phyloP scores from a whole-genome alignment of 768 basidiomycete species.

The Lactarius evosmus region DNA sequence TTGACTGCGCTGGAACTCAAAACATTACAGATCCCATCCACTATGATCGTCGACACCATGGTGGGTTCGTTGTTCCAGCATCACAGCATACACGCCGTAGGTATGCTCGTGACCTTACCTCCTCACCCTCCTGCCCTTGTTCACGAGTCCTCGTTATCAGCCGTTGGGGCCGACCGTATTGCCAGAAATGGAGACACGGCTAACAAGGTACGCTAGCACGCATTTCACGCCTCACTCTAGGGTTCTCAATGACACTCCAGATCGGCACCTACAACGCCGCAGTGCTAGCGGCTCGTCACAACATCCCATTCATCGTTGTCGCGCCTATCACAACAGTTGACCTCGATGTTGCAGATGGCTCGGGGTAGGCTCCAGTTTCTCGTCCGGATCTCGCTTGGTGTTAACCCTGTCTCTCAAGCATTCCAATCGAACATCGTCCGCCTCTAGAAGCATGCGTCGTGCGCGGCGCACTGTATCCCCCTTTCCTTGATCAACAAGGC shows the following conservation, averaged over 20 bases:
- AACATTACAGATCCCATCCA: constrained; percentile 76
- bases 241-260: constrained; percentile 29
- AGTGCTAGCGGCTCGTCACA: constrained; percentile 82
- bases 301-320: constrained; percentile 88
- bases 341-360: constrained; percentile 68
- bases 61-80: constrained; percentile 93
- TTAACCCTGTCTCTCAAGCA: constrained; percentile 39
- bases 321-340: constrained; percentile 94
- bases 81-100: constrained; percentile 75
- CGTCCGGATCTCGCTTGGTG: constrained; percentile 5
- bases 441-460: constrained; percentile 84
- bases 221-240: background rate
- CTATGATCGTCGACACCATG: constrained; percentile 98
- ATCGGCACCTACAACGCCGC: constrained; percentile 98
- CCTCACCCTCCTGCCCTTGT: background rate
- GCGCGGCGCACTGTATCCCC: constrained; percentile 72
- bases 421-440: constrained; percentile 93
- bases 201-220: constrained; percentile 64
- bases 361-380: constrained; percentile 40
- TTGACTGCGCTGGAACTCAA: constrained; percentile 89
- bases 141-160: constrained; percentile 36
- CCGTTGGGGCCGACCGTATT: constrained; percentile 85
- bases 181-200: constrained; percentile 95
- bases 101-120: constrained; percentile 39
- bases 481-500: constrained; percentile 39